These are phyloP conservation scores for Aegilops sharonensis DNA, from an alignment of 176 grass and related monocot species.

Conservation along the genomic window DNA sequence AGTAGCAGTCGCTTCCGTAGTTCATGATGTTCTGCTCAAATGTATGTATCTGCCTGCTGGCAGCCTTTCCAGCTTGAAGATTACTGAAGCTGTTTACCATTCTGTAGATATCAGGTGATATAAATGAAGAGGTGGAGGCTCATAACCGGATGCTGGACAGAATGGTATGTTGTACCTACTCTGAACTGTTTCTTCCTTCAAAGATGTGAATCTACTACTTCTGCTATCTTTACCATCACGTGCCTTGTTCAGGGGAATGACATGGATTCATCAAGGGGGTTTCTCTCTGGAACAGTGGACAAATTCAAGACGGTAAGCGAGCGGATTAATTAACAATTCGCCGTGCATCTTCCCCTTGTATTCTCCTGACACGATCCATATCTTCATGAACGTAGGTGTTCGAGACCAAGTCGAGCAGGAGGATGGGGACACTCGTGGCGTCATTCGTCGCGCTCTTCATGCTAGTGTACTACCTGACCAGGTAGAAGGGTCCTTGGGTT, in stretches of 20 bases:
- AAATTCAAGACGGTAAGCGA: conserved; percentile 84
- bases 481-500: conserved; percentile 34
- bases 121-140: conserved; percentile 85
- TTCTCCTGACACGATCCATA: not conserved
- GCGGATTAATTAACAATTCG: not conserved
- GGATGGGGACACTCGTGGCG: conserved; percentile 84
- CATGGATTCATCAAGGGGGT: conserved; percentile 94
- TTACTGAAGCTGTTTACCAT: conserved; percentile 26
- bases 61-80: not conserved
- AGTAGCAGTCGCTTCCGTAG: not conserved
- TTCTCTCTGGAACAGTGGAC: conserved; percentile 93
- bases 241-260: conserved; percentile 66
- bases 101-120: conserved; percentile 89
- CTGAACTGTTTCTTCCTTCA: not conserved
- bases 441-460: conserved; percentile 86
- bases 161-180: conserved; percentile 56
- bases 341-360: not conserved
- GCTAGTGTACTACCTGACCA: conserved; percentile 88
- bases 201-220: not conserved
- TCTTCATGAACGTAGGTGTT: conserved; percentile 53
- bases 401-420: conserved; percentile 88
- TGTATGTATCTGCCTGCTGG: not conserved
- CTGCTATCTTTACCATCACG: not conserved
- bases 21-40: not conserved
- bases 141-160: conserved; percentile 81